Conservation (phyloP, 768 basidiomycete species). For the Boletus sensibilis region DNA sequence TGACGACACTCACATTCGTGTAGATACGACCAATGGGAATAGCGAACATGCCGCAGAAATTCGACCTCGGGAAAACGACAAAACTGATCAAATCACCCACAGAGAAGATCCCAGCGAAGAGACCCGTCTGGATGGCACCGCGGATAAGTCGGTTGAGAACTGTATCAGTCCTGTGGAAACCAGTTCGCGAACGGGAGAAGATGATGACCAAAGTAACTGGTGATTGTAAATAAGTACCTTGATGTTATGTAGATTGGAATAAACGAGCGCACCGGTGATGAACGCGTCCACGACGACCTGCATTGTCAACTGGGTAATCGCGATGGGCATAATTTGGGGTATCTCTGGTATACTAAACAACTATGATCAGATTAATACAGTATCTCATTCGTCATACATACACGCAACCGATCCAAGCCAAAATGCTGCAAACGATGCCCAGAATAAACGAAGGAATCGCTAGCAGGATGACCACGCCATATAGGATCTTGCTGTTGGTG, state of each 20-base stretch:
- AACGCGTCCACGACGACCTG: conserved; percentile 44
- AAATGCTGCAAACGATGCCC: conserved; percentile 43
- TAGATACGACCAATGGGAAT: conserved; percentile 43
- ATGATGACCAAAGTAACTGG: conserved; percentile 15
- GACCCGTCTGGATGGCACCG: conserved; percentile 8
- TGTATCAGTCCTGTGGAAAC: conserved; percentile 50
- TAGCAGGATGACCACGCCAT: conserved; percentile 36
- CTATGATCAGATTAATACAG: background rate
- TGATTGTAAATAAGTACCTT: background rate
- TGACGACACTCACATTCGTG: conserved; percentile 40
- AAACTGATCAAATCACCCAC: conserved; percentile 41
- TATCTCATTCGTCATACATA: conserved; percentile 22
- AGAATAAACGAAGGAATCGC: conserved; percentile 43
- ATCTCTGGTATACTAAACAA: conserved; percentile 41
- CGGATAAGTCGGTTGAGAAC: conserved; percentile 24
- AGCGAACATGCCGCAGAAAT: conserved; percentile 39
- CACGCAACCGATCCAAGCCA: conserved; percentile 42
- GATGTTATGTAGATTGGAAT: too few relatives aligned
- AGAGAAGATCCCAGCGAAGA: conserved; percentile 1
- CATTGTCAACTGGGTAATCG: conserved; percentile 47
- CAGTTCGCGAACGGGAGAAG: conserved; percentile 39
- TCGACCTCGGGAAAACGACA: conserved; percentile 26
- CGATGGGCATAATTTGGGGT: conserved; percentile 39
- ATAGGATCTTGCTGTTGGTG: conserved; percentile 22
- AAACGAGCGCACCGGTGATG: conserved; percentile 39